A percentile compares a stretch with the other conserved stretches of the same genome.
Evolutionary conservation across 2,329 filamentous ascomycete species (phyloP).

Genomic region (Epicoccum sorghinum): DNA sequence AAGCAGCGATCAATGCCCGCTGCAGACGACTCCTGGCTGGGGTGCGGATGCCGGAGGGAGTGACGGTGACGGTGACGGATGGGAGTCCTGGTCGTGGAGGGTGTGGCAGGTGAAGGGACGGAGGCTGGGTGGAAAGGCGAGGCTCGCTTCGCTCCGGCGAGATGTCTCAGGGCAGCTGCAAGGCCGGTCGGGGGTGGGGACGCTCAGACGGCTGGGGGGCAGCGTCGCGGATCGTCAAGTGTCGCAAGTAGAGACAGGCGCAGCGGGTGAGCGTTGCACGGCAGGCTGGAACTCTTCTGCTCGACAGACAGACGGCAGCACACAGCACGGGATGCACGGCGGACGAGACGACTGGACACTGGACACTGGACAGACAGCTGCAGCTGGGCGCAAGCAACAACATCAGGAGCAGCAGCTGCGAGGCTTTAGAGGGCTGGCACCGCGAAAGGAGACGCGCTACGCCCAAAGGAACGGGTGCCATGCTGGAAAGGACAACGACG

Average conservation of each 20-base stretch:
- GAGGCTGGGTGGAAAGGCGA: constrained; percentile 33
- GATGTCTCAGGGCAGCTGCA: constrained; percentile 33
- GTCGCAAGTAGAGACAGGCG: constrained; percentile 34
- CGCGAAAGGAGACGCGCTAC: constrained; percentile 25
- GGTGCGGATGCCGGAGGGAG: constrained; percentile 7
- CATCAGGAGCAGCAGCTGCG: constrained; percentile 3
- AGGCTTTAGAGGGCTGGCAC: constrained; percentile 16
- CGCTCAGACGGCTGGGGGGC: constrained; percentile 25
- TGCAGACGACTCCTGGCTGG: constrained; percentile 5
- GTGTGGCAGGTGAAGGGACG: constrained; percentile 36
- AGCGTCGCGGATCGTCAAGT: constrained; percentile 22
- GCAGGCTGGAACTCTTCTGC: constrained; percentile 20
- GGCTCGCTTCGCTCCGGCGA: constrained; percentile 37
- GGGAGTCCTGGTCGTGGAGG: constrained; percentile 7
- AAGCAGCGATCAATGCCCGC: constrained; percentile 10
- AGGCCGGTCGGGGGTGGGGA: constrained; percentile 34
- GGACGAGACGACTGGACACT: not conserved
- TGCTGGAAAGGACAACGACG: constrained; percentile 26
- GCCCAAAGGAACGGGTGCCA: constrained; percentile 11
- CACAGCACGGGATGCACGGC: not conserved
- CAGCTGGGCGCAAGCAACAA: not conserved
- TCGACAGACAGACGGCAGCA: not conserved
- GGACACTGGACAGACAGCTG: not conserved
- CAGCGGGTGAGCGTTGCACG: constrained; percentile 30
- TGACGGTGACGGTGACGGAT: not conserved